Percentiles rank a stretch among this genome's conserved stretches.
Conservation (phyloP, 2,329 filamentous ascomycete genomes). For the Arthrobotrys musiformis region DNA sequence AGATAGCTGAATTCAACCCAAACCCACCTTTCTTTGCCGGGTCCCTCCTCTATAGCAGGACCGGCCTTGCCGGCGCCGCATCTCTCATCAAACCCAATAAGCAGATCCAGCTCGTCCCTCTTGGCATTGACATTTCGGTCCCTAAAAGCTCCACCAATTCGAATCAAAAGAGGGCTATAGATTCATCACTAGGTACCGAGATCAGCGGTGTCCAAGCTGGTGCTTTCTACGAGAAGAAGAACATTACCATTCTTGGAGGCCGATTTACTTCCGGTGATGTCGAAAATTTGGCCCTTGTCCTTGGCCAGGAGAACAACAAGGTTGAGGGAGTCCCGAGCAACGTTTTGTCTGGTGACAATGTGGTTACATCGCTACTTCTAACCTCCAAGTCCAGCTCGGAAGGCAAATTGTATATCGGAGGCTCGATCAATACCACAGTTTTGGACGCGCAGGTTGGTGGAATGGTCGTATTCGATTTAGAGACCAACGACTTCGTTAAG, state of each 20-base stretch:
- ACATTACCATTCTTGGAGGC: slow-evolving; percentile 87
- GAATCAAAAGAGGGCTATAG: slow-evolving; percentile 65
- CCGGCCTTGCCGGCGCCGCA: slow-evolving; percentile 78
- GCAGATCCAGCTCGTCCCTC: slow-evolving; percentile 63
- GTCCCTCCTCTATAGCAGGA: slow-evolving; percentile 79
- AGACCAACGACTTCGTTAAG: slow-evolving; percentile 75
- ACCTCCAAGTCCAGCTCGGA: slow-evolving; percentile 67
- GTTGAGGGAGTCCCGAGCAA: slow-evolving; percentile 76
- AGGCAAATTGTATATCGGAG: slow-evolving; percentile 78
- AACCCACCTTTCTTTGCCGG: slow-evolving; percentile 80
- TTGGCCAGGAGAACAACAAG: slow-evolving; percentile 74
- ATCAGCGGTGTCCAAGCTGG: slow-evolving; percentile 79
- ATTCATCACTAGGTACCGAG: slow-evolving; percentile 60
- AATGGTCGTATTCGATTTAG: slow-evolving; percentile 81
- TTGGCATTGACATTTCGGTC: slow-evolving; percentile 69
- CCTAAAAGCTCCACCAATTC: slow-evolving; percentile 57
- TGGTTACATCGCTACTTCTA: slow-evolving; percentile 74
- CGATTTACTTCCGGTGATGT: slow-evolving; percentile 82
- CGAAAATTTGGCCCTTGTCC: slow-evolving; percentile 83
- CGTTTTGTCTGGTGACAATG: slow-evolving; percentile 77
- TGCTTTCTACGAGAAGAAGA: slow-evolving; percentile 77
- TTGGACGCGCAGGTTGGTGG: slow-evolving; percentile 74
- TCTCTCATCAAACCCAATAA: slow-evolving; percentile 66
- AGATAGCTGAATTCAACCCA: slow-evolving; percentile 74
- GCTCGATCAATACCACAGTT: slow-evolving; percentile 77